phyloP scores from a whole-genome alignment of 1,284 basidiomycete genomes.

The Fomes fomentarius region DNA sequence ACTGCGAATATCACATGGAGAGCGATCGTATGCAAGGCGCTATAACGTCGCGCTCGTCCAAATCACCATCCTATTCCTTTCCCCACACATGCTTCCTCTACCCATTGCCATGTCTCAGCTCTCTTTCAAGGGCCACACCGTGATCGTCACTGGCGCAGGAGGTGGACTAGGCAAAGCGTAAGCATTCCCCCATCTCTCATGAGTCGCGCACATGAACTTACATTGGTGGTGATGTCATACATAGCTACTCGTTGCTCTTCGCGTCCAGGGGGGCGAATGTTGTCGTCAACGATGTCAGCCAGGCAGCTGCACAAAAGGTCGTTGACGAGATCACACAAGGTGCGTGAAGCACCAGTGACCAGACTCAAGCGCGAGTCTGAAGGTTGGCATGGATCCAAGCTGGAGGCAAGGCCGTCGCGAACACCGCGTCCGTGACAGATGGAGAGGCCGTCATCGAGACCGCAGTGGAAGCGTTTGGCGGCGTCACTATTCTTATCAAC shows the following conservation, averaged over 20 bases:
- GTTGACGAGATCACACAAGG: conserved; percentile 89
- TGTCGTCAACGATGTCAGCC: conserved; percentile 95
- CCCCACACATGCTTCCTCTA: not conserved
- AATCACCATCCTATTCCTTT: not conserved
- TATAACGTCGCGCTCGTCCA: conserved; percentile 15
- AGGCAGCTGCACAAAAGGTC: conserved; percentile 88
- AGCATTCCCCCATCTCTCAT: not conserved
- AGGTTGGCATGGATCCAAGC: conserved; percentile 46
- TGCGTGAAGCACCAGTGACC: conserved; percentile 38
- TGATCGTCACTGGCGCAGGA: conserved; percentile 95
- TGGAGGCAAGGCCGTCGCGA: conserved; percentile 86
- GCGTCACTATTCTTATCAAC: conserved; percentile 87
- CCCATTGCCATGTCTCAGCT: conserved; percentile 56
- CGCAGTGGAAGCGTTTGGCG: conserved; percentile 88
- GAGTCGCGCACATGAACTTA: not conserved
- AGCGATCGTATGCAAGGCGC: not conserved
- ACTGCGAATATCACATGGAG: conserved; percentile 22
- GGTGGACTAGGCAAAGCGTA: conserved; percentile 93
- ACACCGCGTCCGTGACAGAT: conserved; percentile 89
- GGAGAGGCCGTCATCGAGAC: conserved; percentile 88
- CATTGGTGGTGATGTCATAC: conserved; percentile 13
- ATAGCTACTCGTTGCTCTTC: conserved; percentile 89
- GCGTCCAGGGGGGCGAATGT: conserved; percentile 92
- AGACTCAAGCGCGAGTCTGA: not conserved
- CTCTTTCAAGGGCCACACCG: conserved; percentile 91